A percentile compares a stretch with the other conserved stretches of the same genome.
phyloP scores from a whole-genome alignment of 768 basidiomycete species.

The Psilocybe subaeruginosa region DNA sequence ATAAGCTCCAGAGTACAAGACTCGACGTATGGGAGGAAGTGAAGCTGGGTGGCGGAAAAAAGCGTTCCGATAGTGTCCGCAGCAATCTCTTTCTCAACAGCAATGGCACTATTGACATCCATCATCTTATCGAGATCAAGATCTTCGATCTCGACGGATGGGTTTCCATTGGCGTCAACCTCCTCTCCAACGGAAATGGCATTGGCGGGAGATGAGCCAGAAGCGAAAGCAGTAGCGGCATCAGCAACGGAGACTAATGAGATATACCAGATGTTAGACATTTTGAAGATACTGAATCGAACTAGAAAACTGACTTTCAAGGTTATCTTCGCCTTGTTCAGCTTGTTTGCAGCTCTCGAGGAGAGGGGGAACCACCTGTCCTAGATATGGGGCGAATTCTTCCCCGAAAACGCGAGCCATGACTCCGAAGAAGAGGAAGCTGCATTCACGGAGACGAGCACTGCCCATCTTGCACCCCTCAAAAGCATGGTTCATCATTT shows the following conservation, averaged over 20 bases:
- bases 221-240: conserved; percentile 63
- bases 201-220: conserved; percentile 73
- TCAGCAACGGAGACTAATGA: conserved; percentile 54
- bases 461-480: conserved; percentile 86
- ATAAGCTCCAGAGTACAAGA: conserved; percentile 78
- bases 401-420: conserved; percentile 97
- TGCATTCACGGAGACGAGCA: conserved; percentile 89
- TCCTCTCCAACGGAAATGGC: conserved; percentile 67
- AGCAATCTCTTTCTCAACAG: conserved; percentile 99
- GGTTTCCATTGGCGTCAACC: conserved; percentile 53
- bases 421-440: conserved; percentile 97
- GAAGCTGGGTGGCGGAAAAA: conserved; percentile 77
- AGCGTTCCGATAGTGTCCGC: conserved; percentile 94
- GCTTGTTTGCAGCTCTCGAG: conserved; percentile 80
- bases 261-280: not conserved
- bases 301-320: conserved; percentile 39
- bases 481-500: conserved; percentile 96
- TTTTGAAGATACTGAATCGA: conserved; percentile 6
- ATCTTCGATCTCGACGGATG: conserved; percentile 73
- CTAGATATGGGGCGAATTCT: conserved; percentile 89
- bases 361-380: conserved; percentile 84
- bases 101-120: conserved; percentile 93
- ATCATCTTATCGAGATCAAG: conserved; percentile 85
- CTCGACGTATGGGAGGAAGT: conserved; percentile 94
- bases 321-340: conserved; percentile 71